A percentile compares a stretch with the other conserved stretches of the same genome.
These are phyloP conservation scores for Neofusicoccum cordaticola DNA, from an alignment of 2,329 filamentous ascomycete species.

Conservation along the genomic window DNA sequence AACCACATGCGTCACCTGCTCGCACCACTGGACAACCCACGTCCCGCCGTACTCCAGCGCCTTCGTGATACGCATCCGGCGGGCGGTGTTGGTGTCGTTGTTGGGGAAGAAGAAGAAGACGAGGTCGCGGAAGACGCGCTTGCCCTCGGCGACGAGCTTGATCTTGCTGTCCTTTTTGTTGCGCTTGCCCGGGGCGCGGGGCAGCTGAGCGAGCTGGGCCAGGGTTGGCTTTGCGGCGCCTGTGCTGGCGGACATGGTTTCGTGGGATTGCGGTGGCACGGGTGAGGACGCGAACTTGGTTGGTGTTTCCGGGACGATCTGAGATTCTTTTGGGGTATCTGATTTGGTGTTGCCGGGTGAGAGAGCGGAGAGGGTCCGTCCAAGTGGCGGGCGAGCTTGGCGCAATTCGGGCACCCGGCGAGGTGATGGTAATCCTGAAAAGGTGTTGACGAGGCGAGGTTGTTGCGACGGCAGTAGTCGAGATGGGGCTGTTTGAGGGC, in stretches of 20 bases:
- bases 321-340: background rate
- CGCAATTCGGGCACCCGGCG: background rate
- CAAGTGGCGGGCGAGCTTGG: background rate
- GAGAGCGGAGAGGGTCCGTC: background rate
- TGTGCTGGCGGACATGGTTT: background rate
- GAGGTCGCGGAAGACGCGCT: constrained; percentile 30
- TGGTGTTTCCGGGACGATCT: background rate
- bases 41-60: constrained; percentile 66
- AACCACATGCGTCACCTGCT: constrained; percentile 66
- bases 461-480: background rate
- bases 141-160: constrained; percentile 29
- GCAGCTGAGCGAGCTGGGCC: constrained; percentile 19
- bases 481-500: background rate
- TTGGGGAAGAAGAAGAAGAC: constrained; percentile 67
- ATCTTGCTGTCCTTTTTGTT: constrained; percentile 31
- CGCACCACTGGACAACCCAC: constrained; percentile 61
- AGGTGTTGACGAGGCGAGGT: background rate
- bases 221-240: background rate
- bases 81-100: constrained; percentile 65
- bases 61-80: constrained; percentile 70
- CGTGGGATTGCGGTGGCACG: background rate
- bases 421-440: background rate
- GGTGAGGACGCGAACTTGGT: background rate
- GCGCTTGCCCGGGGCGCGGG: constrained; percentile 31
- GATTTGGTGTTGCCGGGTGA: background rate